Percentiles rank a stretch among this genome's conserved stretches.
Evolutionary conservation across 1,139 yeast genomes (phyloP).

Genomic region (Barnettozyma hawaiiensis): DNA sequence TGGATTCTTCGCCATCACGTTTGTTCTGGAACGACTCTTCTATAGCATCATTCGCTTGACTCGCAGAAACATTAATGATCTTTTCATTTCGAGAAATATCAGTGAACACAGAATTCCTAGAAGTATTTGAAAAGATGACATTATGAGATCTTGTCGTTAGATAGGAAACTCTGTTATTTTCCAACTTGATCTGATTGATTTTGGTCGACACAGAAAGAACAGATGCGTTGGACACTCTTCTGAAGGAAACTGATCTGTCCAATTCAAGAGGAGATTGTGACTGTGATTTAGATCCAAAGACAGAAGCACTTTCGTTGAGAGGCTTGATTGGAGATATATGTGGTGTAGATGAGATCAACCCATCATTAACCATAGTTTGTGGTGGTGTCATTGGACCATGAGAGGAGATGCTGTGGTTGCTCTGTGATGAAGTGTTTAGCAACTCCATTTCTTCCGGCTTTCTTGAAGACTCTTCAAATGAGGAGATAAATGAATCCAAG

Average conservation of each 20-base stretch:
- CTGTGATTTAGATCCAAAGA: not conserved
- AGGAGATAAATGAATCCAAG: slow-evolving; percentile 22
- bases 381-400: slow-evolving; percentile 25
- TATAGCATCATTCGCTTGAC: not conserved
- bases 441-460: slow-evolving; percentile 5
- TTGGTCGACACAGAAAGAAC: slow-evolving; percentile 7
- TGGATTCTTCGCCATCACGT: not conserved
- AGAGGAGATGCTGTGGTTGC: slow-evolving; percentile 12
- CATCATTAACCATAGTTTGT: slow-evolving; percentile 11
- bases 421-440: slow-evolving; percentile 3
- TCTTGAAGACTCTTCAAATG: slow-evolving; percentile 18
- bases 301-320: slow-evolving; percentile 13
- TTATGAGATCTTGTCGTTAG: slow-evolving; percentile 21
- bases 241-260: slow-evolving; percentile 20
- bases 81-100: slow-evolving; percentile 15
- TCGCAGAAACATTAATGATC: slow-evolving; percentile 12
- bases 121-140: slow-evolving; percentile 13
- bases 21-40: not conserved
- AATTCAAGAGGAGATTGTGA: slow-evolving; percentile 12
- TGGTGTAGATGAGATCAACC: slow-evolving; percentile 23
- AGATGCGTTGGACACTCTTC: slow-evolving; percentile 21
- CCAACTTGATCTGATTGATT: not conserved
- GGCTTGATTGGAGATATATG: slow-evolving; percentile 25
- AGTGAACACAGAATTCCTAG: slow-evolving; percentile 19
- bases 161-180: slow-evolving; percentile 17